Base-by-base conservation (phyloP, 805 yeast species). In the Soucietia sequanensis region DNA sequence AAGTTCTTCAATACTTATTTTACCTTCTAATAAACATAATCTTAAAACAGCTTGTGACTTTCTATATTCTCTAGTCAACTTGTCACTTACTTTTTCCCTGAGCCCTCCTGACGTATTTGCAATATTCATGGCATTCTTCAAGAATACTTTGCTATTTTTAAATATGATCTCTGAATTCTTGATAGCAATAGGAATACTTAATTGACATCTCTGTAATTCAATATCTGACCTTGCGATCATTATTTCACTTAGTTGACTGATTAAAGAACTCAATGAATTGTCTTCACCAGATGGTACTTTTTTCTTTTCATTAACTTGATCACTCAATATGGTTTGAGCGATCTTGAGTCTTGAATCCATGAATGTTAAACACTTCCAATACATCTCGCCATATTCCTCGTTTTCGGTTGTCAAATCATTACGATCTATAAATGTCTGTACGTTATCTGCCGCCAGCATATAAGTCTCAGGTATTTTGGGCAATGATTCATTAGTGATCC, bases 181-280 rank as follows among this genome's bases (percentile, higher is more conserved):
- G 2, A 40, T 38, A 0, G 73, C 65, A 16, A 56, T 50, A 7
- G 56, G 60, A 17, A 35, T 40, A 12, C 50, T 52, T 3, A 72
- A 21, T 29, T 59, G 64, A n/a, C 70, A 56, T 36, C 80, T 56
- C 47, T 74, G 79, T 9, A 72, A 46, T 35, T 75, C 80, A 3
- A 75, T 61, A 46, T 76, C 81, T 1, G 77, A 68, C 31, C 81
- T 56, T 21, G 73, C 76, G n/a, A 75, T 68, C 21, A 66, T 45
- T 1, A 75, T 54, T 6, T 68, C 60, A 39, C 73, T 58, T 2
- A 73, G 39, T 37, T 70, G 71, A 9, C 60, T 48, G 19, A 60
- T 50, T 13, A 62, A 34, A 1, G 52, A 40, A 1, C 72, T 70
- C 22, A 59, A 29, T 3, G 63, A 66, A 7, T 38, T 25, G 19